phyloP scores from a whole-genome alignment of 2,329 filamentous ascomycete species.

The Pyricularia pennisetigena region DNA sequence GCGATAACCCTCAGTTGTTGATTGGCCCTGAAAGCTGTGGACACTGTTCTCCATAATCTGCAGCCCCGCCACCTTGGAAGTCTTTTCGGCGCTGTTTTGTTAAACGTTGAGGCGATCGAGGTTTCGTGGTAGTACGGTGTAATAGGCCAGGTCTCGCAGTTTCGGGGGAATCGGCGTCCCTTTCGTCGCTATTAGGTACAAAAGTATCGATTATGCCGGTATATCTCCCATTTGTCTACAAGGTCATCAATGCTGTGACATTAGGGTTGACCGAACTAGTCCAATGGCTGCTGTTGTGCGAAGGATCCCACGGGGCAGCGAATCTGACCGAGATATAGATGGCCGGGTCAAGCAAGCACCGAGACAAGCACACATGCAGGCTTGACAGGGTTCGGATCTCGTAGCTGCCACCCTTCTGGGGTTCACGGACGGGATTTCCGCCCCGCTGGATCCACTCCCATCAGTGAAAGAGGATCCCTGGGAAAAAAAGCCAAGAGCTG shows the following conservation, averaged over 20 bases:
- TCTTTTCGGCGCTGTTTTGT: not conserved
- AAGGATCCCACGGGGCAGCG: not conserved
- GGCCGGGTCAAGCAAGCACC: not conserved
- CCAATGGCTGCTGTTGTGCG: not conserved
- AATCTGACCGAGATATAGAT: not conserved
- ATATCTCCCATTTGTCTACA: not conserved
- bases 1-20: not conserved
- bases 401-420: not conserved
- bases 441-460: not conserved
- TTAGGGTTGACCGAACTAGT: not conserved
- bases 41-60: slow-evolving; percentile 4
- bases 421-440: not conserved
- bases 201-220: not conserved
- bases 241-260: not conserved
- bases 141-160: not conserved
- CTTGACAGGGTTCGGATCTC: not conserved
- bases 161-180: not conserved
- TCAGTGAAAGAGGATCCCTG: not conserved
- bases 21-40: not conserved
- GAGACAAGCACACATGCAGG: not conserved
- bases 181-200: not conserved
- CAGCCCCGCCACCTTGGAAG: not conserved
- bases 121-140: not conserved
- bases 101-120: not conserved
- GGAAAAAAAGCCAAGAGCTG: not conserved